Conservation (phyloP, 1,139 yeast species). For the Geotrichum candidum region DNA sequence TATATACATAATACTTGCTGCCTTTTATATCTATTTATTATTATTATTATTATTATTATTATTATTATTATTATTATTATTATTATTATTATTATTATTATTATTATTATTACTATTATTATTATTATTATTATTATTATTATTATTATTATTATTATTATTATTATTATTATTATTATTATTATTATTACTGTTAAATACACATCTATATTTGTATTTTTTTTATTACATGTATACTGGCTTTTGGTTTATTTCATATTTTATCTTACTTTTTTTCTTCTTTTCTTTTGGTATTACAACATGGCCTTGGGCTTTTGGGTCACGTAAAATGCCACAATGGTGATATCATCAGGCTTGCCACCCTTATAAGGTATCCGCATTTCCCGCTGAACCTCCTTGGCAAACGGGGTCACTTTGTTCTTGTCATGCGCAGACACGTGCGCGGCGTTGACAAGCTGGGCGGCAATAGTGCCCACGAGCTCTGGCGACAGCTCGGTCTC, state of each 20-base stretch:
- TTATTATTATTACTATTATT: no score
- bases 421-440: slow-evolving; percentile 66
- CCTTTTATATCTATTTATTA: background rate
- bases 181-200: background rate
- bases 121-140: no score
- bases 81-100: no score
- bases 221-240: no score
- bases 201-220: background rate
- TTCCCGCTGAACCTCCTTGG: slow-evolving; percentile 60
- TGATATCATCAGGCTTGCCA: slow-evolving; percentile 93
- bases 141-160: no score
- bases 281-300: background rate
- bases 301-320: slow-evolving; percentile 16
- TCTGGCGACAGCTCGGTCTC: slow-evolving; percentile 27
- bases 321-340: slow-evolving; percentile 59
- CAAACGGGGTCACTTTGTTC: slow-evolving; percentile 75
- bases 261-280: no score
- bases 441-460: slow-evolving; percentile 61
- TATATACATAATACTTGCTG: background rate
- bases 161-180: background rate
- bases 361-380: slow-evolving; percentile 65
- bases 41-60: background rate
- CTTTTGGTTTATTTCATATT: no score
- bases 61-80: no score
- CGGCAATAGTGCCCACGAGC: slow-evolving; percentile 39